phyloP scores from a whole-genome alignment of 2,329 filamentous ascomycete species.

The Colletotrichum theobromicola region DNA sequence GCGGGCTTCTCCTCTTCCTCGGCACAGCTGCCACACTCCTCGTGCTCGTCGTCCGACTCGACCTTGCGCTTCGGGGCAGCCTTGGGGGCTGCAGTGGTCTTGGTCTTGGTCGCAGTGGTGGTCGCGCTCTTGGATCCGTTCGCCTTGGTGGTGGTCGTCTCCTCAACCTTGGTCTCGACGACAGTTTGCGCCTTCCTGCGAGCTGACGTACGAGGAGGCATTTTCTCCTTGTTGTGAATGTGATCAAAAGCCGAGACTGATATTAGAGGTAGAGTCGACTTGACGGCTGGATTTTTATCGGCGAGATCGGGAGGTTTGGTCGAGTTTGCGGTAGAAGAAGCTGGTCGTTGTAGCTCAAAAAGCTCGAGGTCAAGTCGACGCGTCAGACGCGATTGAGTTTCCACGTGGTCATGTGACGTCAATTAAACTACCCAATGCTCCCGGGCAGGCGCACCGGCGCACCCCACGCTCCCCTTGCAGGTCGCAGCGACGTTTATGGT shows the following conservation, averaged over 20 bases:
- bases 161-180: conserved; percentile 25
- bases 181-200: conserved; percentile 34
- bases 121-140: conserved; percentile 4
- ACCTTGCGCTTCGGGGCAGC: conserved; percentile 35
- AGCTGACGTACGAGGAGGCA: conserved; percentile 37
- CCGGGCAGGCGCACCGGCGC: neutral
- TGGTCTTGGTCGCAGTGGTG: conserved; percentile 6
- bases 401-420: conserved; percentile 16
- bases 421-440: neutral
- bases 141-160: conserved; percentile 24
- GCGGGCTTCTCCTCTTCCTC: conserved; percentile 28
- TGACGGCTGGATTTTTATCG: rapidly evolving
- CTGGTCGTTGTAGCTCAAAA: neutral
- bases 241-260: neutral
- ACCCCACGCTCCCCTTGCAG: neutral
- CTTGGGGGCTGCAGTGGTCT: conserved; percentile 20
- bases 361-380: neutral
- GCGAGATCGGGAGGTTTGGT: neutral
- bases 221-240: conserved; percentile 14
- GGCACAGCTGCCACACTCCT: conserved; percentile 27
- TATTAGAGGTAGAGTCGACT: rapidly evolving
- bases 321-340: neutral
- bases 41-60: conserved; percentile 28
- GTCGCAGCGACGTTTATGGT: neutral
- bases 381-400: conserved; percentile 6